Conservation (phyloP, 352 stramenopile species). For the Pythium aphanidermatum region DNA sequence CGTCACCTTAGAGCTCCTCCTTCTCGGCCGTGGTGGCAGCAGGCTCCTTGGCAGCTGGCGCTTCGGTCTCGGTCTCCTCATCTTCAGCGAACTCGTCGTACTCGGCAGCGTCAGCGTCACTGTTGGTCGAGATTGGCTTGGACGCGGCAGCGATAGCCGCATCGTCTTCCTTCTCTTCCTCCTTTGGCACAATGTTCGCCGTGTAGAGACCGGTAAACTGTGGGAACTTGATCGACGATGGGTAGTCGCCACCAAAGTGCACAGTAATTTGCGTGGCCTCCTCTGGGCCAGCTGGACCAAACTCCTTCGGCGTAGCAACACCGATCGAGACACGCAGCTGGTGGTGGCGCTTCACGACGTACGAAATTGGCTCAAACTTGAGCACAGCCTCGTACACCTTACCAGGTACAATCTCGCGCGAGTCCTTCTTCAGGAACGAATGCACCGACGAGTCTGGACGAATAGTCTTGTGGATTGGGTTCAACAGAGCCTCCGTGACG, state of each 20-base stretch:
- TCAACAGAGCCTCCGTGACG: conserved; percentile 69
- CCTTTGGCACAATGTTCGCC: conserved; percentile 48
- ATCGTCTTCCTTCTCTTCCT: conserved; percentile 17
- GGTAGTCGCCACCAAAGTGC: conserved; percentile 63
- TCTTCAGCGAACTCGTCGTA: conserved; percentile 61
- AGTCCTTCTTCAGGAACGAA: conserved; percentile 58
- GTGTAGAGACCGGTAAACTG: conserved; percentile 52
- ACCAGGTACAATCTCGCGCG: conserved; percentile 48
- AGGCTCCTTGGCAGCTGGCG: too few species aligned
- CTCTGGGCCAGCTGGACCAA: conserved; percentile 38
- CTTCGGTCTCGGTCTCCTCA: neutral
- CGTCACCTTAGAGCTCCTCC: conserved; percentile 26
- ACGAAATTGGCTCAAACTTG: conserved; percentile 69
- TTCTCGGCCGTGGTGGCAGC: too few species aligned
- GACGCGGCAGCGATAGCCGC: conserved; percentile 8
- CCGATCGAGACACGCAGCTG: conserved; percentile 70
- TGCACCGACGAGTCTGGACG: conserved; percentile 51
- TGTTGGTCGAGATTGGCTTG: conserved; percentile 19
- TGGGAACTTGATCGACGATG: conserved; percentile 66
- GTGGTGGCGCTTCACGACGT: conserved; percentile 71
- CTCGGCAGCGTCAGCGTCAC: conserved; percentile 18
- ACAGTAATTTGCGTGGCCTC: conserved; percentile 63
- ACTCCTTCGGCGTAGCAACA: conserved; percentile 46
- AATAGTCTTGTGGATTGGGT: conserved; percentile 63
- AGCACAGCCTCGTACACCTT: conserved; percentile 77